phyloP scores from a whole-genome alignment of 2,329 filamentous ascomycete genomes.

The Trichoderma gracile region DNA sequence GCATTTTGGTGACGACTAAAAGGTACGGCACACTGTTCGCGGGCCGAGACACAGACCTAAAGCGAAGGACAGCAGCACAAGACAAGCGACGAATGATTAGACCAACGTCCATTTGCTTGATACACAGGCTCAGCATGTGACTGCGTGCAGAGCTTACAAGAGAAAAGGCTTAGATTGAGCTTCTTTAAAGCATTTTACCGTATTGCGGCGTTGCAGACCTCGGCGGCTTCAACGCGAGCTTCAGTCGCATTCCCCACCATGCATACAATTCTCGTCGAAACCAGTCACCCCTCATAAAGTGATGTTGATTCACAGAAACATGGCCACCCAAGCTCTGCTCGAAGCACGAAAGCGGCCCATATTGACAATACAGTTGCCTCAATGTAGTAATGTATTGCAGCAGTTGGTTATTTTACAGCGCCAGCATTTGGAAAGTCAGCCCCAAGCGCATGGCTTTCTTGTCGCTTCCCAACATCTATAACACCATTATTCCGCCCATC shows the following conservation, averaged over 20 bases:
- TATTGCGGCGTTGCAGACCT: background rate
- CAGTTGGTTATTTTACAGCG: slow-evolving; percentile 41
- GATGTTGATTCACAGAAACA: background rate
- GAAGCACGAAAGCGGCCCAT: background rate
- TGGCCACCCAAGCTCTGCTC: background rate
- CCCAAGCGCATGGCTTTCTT: slow-evolving; percentile 30
- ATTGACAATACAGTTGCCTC: slow-evolving; percentile 19
- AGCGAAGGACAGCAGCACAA: background rate
- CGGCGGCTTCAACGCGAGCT: background rate
- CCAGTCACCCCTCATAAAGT: slow-evolving; percentile 4
- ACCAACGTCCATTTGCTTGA: background rate
- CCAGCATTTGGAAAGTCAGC: slow-evolving; percentile 33
- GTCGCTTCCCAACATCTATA: slow-evolving; percentile 29
- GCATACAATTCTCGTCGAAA: background rate
- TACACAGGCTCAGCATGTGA: background rate
- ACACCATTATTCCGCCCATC: background rate
- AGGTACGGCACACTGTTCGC: slow-evolving; percentile 11
- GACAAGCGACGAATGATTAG: background rate
- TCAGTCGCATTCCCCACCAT: slow-evolving; percentile 23
- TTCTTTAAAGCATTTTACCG: slow-evolving; percentile 1
- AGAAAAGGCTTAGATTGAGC: background rate
- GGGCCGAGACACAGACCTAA: slow-evolving; percentile 22
- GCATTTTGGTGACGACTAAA: slow-evolving; percentile 15
- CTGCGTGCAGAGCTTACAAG: background rate
- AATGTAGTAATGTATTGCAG: slow-evolving; percentile 37